Evolutionary conservation across 208 protist genomes (phyloP), one percentile per base, ranked within the genome.

Genomic region (Blastocrithidia nonstop): DNA sequence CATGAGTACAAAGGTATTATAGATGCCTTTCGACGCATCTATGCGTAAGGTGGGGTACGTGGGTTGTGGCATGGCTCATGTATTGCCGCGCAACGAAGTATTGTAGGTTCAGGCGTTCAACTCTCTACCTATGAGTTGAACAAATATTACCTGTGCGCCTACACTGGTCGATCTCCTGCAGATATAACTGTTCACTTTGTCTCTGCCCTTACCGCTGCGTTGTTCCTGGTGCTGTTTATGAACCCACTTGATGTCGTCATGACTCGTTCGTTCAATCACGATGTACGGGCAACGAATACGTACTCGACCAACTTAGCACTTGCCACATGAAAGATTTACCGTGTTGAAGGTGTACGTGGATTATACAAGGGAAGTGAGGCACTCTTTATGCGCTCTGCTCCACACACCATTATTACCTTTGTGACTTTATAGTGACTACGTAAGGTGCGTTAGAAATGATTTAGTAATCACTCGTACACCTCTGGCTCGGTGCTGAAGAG

Each of bases 221-320:
- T 52, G 7, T 58, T 54, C 29, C 32, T 74, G 1, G 51, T 66
- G 11, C 7, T 47, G 4, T 57, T 68, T 25, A 72, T 72, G 51
- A 80, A 73, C 37, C 71, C 71, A 8, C 51, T 81, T 4, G 66
- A 78, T 29, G 67, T 86, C 25, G 63, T 86, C 25, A 78, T 76
- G 71, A 79, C 64, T 13, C 66, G 71, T 6, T 54, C 57, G 24
- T 86, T 73, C 44, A 86, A 78, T 44, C 31, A 61, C 17, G 29
- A 40, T 8, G 19, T 2, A 4, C 61, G 43, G 5, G 49, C 48
- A 23, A 37, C 16, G 16, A 43, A 40, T 3, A 47, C 46, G 11
- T 73, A 70, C 53, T 60, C 54, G 11, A 25, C 39, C 25, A 71
- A 68, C 42, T 17, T 80, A 31, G 32, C 41, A 1, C 47, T 44